Base-by-base conservation (phyloP, 441 rosid species). In the Gossypium trilobum region DNA sequence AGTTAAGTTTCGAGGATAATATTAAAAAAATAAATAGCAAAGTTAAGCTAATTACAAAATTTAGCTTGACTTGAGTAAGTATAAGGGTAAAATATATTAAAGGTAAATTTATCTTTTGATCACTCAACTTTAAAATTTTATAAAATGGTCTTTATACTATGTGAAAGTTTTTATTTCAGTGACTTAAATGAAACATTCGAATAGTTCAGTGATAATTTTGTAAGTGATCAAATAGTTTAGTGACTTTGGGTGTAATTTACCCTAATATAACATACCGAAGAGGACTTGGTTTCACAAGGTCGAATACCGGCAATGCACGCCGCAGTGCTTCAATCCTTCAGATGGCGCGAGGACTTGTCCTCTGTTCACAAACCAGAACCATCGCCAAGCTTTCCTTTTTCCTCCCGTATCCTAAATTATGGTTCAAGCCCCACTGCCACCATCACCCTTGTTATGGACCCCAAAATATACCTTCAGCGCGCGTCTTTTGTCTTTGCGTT, bases 301-400 rank as follows among this genome's bases (percentile, higher is more conserved):
- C 46, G 19, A 33, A 8, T 22, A 33, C 31, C 31, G 20, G 33
- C 36, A n/a, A 22, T 3, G 6, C 27, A 36, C 6, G 29, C 51
- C 1, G 51, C 27, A 14, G 7, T n/a, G 19, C 20, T n/a, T 31
- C 31, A 23, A 23, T 10, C 39, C 57, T 33, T 64, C 67, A 31
- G 44, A 87, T 85, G 93, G 83, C 88, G 80, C 82, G 83, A 65
- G 86, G 91, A 70, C 66, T 81, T 2, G 27, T 82, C 39, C 66
- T 84, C 5, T 76, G 85, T 72, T 68, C 82, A 46, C 82, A 75
- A 66, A 76, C 81, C 75, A 77, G 82, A 74, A 78, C 80, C 70
- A 66, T 80, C 16, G 48, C 65, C 44, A 66, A 51, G 61, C 78
- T 74, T 84, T 76, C 79, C 16, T 11, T 80, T 73, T 79, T 83